These are phyloP conservation scores for Myxozyma geophila DNA, from an alignment of 805 yeast genomes.

Conservation along the genomic window DNA sequence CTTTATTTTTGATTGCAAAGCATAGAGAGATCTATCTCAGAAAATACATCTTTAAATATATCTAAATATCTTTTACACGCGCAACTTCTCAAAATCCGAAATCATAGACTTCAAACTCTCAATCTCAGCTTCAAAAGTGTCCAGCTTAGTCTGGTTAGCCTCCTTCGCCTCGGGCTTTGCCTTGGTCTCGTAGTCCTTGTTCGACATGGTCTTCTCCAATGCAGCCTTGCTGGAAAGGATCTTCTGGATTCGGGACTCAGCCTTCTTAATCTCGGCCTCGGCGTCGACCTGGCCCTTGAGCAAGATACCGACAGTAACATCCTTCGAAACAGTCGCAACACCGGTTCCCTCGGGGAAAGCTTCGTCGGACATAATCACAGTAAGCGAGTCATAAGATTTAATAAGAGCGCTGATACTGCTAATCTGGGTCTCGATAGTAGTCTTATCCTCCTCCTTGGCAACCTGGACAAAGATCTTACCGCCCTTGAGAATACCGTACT, in stretches of 20 bases:
- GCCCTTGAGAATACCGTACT: slow-evolving; percentile 84
- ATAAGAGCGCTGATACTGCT: slow-evolving; percentile 89
- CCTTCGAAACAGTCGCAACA: slow-evolving; percentile 76
- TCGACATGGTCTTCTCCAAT: slow-evolving; percentile 69
- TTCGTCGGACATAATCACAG: slow-evolving; percentile 45
- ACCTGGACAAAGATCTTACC: slow-evolving; percentile 85
- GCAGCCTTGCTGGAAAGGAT: slow-evolving; percentile 62
- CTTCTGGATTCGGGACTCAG: slow-evolving; percentile 72
- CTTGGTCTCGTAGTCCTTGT: slow-evolving; percentile 82
- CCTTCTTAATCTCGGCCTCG: slow-evolving; percentile 87
- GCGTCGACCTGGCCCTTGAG: slow-evolving; percentile 95
- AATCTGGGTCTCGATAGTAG: slow-evolving; percentile 69
- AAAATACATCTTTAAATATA: background rate
- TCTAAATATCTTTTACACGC: slow-evolving; percentile 46
- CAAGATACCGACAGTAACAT: slow-evolving; percentile 81
- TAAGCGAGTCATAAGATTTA: slow-evolving; percentile 49
- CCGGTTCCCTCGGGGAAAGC: slow-evolving; percentile 89
- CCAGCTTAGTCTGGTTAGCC: slow-evolving; percentile 68
- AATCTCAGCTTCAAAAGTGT: slow-evolving; percentile 79
- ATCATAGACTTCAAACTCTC: slow-evolving; percentile 88
- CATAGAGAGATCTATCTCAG: too few relatives aligned
- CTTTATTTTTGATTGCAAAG: too few relatives aligned
- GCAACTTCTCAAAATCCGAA: slow-evolving; percentile 78
- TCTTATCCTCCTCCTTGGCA: slow-evolving; percentile 52
- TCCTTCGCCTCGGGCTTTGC: slow-evolving; percentile 83